A percentile compares a stretch with the other conserved stretches of the same genome.
Conservation (phyloP, 176 grass and related monocot genomes). For the Cenchrus fungigraminus region DNA sequence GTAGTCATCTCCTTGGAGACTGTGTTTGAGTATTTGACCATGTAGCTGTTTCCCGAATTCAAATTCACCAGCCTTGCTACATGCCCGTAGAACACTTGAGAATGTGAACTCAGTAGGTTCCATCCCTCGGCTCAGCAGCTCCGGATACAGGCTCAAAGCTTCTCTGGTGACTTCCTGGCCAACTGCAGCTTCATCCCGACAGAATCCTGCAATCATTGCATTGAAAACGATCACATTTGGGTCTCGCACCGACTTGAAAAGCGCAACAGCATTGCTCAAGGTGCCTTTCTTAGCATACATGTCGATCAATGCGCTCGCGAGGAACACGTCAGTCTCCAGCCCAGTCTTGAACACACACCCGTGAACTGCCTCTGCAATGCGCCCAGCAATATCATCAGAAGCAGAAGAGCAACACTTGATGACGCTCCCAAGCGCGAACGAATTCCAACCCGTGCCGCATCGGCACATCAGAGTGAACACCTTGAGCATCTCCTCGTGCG, state of each 20-base stretch:
- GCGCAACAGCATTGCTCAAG: conserved; percentile 44
- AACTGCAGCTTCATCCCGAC: conserved; percentile 34
- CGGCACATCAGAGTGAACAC: conserved; percentile 57
- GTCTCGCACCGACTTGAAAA: conserved; percentile 56
- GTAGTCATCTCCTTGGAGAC: conserved; percentile 56
- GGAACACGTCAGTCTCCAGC: conserved; percentile 52
- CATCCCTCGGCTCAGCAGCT: conserved; percentile 60
- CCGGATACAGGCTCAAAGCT: conserved; percentile 54
- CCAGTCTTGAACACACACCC: conserved; percentile 71
- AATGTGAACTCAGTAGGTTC: conserved; percentile 76
- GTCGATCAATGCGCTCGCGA: conserved; percentile 59
- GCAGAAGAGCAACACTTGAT: conserved; percentile 55
- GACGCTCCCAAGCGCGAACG: conserved; percentile 72
- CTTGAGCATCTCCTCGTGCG: conserved; percentile 28
- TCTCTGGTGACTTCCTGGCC: conserved; percentile 34
- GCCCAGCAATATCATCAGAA: neutral
- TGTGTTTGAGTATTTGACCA: conserved; percentile 56
- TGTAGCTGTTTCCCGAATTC: conserved; percentile 77
- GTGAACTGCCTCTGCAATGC: conserved; percentile 55
- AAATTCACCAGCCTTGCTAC: conserved; percentile 48
- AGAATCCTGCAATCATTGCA: conserved; percentile 70
- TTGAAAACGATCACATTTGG: conserved; percentile 84
- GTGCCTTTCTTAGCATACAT: conserved; percentile 63
- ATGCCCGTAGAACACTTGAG: conserved; percentile 51
- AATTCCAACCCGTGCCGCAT: conserved; percentile 50